A percentile compares a stretch with the other conserved stretches of the same genome.
These are phyloP conservation scores for Skeletonema marinoi DNA, from an alignment of 108 stramenopile genomes.

Conservation along the genomic window DNA sequence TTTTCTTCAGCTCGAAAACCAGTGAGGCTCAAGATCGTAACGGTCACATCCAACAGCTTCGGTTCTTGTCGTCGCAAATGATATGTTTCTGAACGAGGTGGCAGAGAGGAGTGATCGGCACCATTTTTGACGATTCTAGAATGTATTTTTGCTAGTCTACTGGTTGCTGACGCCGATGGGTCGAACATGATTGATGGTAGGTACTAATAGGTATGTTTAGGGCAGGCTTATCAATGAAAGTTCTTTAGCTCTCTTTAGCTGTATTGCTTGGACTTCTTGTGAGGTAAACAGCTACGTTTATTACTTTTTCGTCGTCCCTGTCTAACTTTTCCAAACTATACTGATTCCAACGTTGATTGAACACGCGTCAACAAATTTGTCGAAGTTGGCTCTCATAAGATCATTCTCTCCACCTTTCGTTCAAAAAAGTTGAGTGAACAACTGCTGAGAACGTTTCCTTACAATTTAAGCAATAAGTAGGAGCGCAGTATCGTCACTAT, in stretches of 20 bases:
- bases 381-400: too few species aligned
- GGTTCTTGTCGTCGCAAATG: not conserved
- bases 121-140: not conserved
- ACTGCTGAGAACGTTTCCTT: too few species aligned
- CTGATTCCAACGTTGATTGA: too few species aligned
- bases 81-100: not conserved
- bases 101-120: not conserved
- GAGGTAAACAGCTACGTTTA: too few species aligned
- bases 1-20: slow-evolving; percentile 18
- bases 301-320: too few species aligned
- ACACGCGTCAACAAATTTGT: too few species aligned
- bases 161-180: not conserved
- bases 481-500: not conserved
- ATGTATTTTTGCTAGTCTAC: not conserved
- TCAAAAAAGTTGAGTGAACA: too few species aligned
- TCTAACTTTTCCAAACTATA: too few species aligned
- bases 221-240: not conserved
- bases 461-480: not conserved
- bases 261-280: too few species aligned
- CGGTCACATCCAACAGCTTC: slow-evolving; percentile 10
- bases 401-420: too few species aligned
- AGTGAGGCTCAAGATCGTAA: slow-evolving; percentile 17
- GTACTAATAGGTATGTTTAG: not conserved
- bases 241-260: too few species aligned
- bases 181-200: not conserved